These are phyloP conservation scores for Melampsora americana DNA, from an alignment of 1,284 basidiomycete genomes.

Conservation along the genomic window DNA sequence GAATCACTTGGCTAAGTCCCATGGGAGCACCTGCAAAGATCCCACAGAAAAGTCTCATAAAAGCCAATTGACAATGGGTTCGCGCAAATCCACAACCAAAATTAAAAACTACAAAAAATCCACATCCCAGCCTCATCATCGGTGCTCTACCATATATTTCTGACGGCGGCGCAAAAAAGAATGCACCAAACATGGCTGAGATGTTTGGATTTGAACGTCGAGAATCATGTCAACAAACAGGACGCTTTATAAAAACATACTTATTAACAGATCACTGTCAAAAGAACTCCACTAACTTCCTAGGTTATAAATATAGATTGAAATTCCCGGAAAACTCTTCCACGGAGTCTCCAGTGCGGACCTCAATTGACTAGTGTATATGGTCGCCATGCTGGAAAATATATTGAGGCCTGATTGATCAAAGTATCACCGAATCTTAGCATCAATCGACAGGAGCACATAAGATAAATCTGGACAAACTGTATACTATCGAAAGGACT, in stretches of 20 bases:
- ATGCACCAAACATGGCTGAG: constrained; percentile 13
- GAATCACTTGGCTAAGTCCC: constrained; percentile 13
- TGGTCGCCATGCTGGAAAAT: not conserved
- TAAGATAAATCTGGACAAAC: constrained; percentile 2
- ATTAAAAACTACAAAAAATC: constrained; percentile 17
- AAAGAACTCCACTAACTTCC: not conserved
- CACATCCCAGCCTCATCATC: constrained; percentile 6
- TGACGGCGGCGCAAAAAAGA: constrained; percentile 26
- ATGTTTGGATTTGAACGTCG: not conserved
- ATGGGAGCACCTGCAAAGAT: constrained; percentile 15
- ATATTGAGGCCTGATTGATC: constrained; percentile 13
- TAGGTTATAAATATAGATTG: not conserved
- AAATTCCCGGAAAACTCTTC: not conserved
- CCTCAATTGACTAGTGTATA: not conserved
- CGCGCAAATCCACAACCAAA: constrained; percentile 21
- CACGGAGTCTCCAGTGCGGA: constrained; percentile 2
- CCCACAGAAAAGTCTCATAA: constrained; percentile 12
- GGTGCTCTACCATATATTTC: constrained; percentile 29
- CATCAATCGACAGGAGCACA: not conserved
- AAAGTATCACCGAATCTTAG: not conserved
- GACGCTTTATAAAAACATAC: not conserved
- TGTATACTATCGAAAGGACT: constrained; percentile 29
- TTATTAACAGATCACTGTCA: not conserved
- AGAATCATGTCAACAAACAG: not conserved
- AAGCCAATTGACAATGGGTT: constrained; percentile 9